These are phyloP conservation scores for Harringtonia aguacate DNA, from an alignment of 2,329 filamentous ascomycete species.

Conservation along the genomic window DNA sequence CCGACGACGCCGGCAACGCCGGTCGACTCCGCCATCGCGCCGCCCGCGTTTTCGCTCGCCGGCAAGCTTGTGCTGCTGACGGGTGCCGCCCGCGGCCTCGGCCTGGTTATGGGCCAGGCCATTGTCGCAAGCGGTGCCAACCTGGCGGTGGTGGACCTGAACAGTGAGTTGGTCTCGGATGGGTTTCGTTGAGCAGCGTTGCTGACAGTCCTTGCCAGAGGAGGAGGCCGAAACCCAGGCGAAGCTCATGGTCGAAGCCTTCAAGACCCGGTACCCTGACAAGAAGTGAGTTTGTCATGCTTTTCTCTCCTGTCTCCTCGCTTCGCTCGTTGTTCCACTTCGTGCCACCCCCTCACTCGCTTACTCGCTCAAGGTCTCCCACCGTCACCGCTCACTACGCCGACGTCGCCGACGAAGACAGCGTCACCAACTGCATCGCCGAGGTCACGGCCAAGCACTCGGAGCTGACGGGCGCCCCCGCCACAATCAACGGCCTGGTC, in stretches of 20 bases:
- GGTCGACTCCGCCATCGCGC: not conserved
- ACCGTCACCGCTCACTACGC: conserved; percentile 83
- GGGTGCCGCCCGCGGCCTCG: conserved; percentile 79
- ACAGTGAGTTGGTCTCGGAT: conserved; percentile 47
- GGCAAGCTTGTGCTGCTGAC: conserved; percentile 78
- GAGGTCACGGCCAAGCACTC: conserved; percentile 60
- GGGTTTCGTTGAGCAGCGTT: not conserved
- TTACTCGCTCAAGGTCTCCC: conserved; percentile 35
- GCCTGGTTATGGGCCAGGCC: conserved; percentile 86
- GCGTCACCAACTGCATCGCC: conserved; percentile 62
- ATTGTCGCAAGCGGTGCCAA: conserved; percentile 81
- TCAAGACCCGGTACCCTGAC: conserved; percentile 69
- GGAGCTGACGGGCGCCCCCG: conserved; percentile 25
- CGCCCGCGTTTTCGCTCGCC: conserved; percentile 40
- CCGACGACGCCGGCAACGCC: not conserved
- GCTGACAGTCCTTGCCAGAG: conserved; percentile 35
- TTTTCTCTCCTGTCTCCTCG: not conserved
- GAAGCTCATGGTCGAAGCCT: conserved; percentile 59
- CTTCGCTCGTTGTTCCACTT: no score
- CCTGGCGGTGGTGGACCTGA: conserved; percentile 86
- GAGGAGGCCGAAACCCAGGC: conserved; percentile 77
- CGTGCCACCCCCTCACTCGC: no score
- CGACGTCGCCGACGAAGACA: conserved; percentile 72
- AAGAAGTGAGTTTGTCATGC: conserved; percentile 43
- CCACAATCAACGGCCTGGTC: conserved; percentile 78